A percentile compares a stretch with the other conserved stretches of the same genome.
phyloP scores from a whole-genome alignment of 345 rosid genomes.

The Gossypium australe region DNA sequence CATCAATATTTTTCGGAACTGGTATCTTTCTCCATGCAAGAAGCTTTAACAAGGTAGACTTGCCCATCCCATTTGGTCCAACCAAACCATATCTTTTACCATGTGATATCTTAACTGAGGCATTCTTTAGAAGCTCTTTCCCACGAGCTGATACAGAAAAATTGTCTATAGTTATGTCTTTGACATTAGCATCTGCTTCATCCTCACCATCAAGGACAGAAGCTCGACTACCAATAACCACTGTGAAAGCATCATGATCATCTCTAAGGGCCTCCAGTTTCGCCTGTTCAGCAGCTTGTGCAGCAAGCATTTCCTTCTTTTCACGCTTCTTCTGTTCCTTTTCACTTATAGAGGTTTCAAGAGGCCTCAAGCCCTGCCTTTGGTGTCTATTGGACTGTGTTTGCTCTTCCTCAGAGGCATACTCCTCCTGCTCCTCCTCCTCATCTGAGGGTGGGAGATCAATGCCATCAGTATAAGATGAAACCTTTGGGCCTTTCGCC shows the following conservation, averaged over 20 bases:
- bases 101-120: constrained; percentile 88
- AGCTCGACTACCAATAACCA: constrained; percentile 81
- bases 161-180: constrained; percentile 70
- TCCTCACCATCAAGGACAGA: constrained; percentile 91
- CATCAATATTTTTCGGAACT: constrained; percentile 91
- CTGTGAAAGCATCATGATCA: constrained; percentile 92
- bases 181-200: constrained; percentile 85
- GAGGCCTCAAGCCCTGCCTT: constrained; percentile 43
- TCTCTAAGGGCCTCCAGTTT: constrained; percentile 81
- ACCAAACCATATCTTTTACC: constrained; percentile 95
- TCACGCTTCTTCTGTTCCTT: constrained; percentile 82
- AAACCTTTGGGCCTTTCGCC: constrained; percentile 40
- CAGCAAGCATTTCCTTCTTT: constrained; percentile 59
- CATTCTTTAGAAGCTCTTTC: constrained; percentile 80
- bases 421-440: constrained; percentile 52
- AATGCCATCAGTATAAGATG: constrained; percentile 69
- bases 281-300: constrained; percentile 48
- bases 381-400: constrained; percentile 42
- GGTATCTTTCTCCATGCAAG: constrained; percentile 99
- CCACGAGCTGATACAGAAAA: constrained; percentile 95
- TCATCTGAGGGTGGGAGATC: constrained; percentile 94
- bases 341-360: constrained; percentile 54
- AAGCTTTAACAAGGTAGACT: constrained; percentile 85
- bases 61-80: constrained; percentile 96
- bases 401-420: constrained; percentile 44